Base-by-base conservation (phyloP, 1,284 basidiomycete genomes). In the Cerioporus squamosus region DNA sequence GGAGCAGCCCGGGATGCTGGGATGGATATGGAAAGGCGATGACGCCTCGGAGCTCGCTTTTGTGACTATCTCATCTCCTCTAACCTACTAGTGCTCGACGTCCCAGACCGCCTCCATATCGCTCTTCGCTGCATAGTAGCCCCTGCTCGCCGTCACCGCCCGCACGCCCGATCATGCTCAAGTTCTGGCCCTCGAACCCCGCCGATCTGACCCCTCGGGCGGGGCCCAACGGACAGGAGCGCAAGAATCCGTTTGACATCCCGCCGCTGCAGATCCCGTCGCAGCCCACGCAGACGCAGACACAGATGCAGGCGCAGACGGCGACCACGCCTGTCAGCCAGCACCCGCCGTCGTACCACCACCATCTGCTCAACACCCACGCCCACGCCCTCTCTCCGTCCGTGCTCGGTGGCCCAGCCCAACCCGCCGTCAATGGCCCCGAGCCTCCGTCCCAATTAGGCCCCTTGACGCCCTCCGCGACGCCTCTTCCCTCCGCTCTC, bases 201-300 rank as follows among this genome's bases (percentile, higher is more conserved):
- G 88, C 87, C 66, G 88, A 91, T 74, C 82, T 89, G 46, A 94
- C 92, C 2, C 91, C 92, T 39, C 81, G 83, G 63, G 84, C 85
- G 12, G 78, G 69, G 56, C 73, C 78, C 52, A 78, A 80, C 59
- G 73, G 77, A 60, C 79, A 78, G 55, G 86, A 88, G 66, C 81
- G 78, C 65, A 64, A 71, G 60, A 91, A 93, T 71, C 92, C 90
- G 2, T 93, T 94, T 69, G 91, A 93, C 64, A 51, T 71, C 45
- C 64, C 56, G 55, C 66, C 60, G 72, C 61, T 65, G 67, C 60
- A 68, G 63, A 49, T 69, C 67, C 53, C 53, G 61, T 61, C 57
- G 65, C 65, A 66, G 60, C 26, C 26, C 26, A 5, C 5, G 26
- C 9, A 5, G 26, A 26, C 26, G 26, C 63, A 50, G 47, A 63